Evolutionary conservation across 768 basidiomycete genomes (phyloP), one percentile per base, ranked within the genome.

Genomic region (Chiua virens): DNA sequence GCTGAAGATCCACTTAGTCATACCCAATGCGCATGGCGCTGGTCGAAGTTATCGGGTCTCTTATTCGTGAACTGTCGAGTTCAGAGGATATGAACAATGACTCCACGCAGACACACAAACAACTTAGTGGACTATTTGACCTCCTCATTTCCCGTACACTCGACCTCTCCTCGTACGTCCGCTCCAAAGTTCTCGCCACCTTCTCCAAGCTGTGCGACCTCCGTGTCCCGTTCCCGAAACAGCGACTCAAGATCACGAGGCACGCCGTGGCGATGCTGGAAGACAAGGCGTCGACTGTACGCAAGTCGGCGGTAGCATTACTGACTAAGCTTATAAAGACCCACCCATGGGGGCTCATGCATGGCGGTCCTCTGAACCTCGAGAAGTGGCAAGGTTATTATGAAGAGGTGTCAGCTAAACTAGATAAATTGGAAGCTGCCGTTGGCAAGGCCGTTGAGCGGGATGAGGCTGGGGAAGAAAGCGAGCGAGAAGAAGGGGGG

Each of bases 21-120:
- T 97, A 98, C 64, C 91, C 94, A 0, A 94, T 99, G 85, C 92
- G 97, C 37, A 88, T 93, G 75, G 92, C 93, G 1, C 78, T 99
- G 49, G 82, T 99, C 45, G 96, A 98, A 65, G 80, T 95, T 50
- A 82, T 98, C 36, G 92, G 92, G 6, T 74, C 77, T 52, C 81
- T 98, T 54, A 92, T 98, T 63, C 76, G 78, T 39, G 91, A 98
- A 56, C 80, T 98, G 13, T 83, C 88, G 0, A 64, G 70, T 18
- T 77, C 82, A 3, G 68, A 72, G 18, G 79, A 79, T 37, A 73
- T 73, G 20, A 63, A 80, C 61, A 72, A 76, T 46, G 74, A 77
- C 43, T 76, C 79, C 37, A 69, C 69, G 6, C 68, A 71, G 36
- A 57, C 60, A 1, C 74, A 86, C 66, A 90, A 90, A 60, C 86